Evolutionary conservation across 2,329 filamentous ascomycete genomes (phyloP), one percentile per base, ranked within the genome.

Genomic region (Periglandula ipomoeae): DNA sequence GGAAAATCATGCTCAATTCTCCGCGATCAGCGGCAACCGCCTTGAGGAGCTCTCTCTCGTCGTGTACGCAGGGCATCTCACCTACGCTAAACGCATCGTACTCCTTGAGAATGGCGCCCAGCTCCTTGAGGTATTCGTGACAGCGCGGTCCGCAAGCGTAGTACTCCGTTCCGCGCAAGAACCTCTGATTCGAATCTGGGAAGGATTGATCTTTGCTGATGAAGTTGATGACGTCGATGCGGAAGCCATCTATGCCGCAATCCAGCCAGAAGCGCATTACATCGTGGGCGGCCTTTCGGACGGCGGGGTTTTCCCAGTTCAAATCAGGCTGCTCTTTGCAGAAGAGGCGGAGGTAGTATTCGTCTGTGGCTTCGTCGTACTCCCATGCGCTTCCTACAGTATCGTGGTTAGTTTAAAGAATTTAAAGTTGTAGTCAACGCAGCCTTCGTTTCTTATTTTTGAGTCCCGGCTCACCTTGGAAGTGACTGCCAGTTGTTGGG

Each of bases 221-320:
- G 61, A 83, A 79, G 63, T 84, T 84, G 63, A 84, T 82, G 38
- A 82, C 79, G 54, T 85, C 81, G 66, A 84, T 75, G 34, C 81
- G 73, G 68, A 84, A 85, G 3, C 82, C 82, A 50, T 82, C 76
- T 0, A 79, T 76, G 2, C 84, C 84, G 35, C 78, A 77, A 52
- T 85, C 72, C 2, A 89, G 74, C 85, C 85, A 89, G 65, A 89
- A 89, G 20, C 75, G 74, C 72, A 87, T 83, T 20, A 82, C 74
- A 37, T 82, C 71, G 61, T 87, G 82, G 2, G 87, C 81, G 2
- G 81, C 82, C 48, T 75, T 66, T 30, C 84, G 75, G 3, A 86
- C 80, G 1, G 74, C 74, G 0, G 73, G 72, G 56, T 84, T 83
- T 59, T 88, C 82, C 85, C 85, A 89, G 66, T 89, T 89, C 37